These are phyloP conservation scores for Herpetomonas samuelpessoai DNA, from an alignment of 208 protist species.

Conservation along the genomic window DNA sequence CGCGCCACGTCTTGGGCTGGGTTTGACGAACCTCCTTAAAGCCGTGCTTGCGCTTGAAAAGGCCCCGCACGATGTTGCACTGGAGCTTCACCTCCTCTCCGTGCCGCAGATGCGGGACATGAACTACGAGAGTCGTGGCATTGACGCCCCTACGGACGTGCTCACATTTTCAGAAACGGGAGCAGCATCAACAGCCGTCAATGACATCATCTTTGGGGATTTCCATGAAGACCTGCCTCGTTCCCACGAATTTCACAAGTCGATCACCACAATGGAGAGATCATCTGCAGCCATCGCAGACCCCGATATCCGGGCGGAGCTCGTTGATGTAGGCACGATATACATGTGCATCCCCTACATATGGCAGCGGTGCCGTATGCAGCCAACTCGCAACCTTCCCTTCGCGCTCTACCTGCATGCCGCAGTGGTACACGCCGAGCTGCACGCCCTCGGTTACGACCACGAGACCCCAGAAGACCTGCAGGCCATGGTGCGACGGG, in stretches of 20 bases:
- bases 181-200: conserved; percentile 15
- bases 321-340: conserved; percentile 64
- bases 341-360: conserved; percentile 78
- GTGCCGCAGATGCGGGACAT: conserved; percentile 49
- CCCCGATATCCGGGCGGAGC: conserved; percentile 7
- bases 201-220: conserved; percentile 47
- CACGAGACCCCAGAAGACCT: conserved; percentile 57
- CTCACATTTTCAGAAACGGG: conserved; percentile 58
- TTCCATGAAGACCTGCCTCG: background rate
- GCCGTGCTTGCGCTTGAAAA: conserved; percentile 39
- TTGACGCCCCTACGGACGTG: conserved; percentile 66
- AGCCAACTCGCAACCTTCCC: conserved; percentile 43
- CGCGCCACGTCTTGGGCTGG: conserved; percentile 29
- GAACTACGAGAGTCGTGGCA: conserved; percentile 36
- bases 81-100: conserved; percentile 51
- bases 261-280: no score
- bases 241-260: no score
- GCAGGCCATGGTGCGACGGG: conserved; percentile 52
- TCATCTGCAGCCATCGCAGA: no score
- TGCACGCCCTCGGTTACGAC: conserved; percentile 79
- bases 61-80: conserved; percentile 31
- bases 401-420: conserved; percentile 59
- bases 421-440: conserved; percentile 62
- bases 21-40: conserved; percentile 24
- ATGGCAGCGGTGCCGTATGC: conserved; percentile 21